These are phyloP conservation scores for Ensete glaucum DNA, from an alignment of 176 grass and related monocot species.

Conservation along the genomic window DNA sequence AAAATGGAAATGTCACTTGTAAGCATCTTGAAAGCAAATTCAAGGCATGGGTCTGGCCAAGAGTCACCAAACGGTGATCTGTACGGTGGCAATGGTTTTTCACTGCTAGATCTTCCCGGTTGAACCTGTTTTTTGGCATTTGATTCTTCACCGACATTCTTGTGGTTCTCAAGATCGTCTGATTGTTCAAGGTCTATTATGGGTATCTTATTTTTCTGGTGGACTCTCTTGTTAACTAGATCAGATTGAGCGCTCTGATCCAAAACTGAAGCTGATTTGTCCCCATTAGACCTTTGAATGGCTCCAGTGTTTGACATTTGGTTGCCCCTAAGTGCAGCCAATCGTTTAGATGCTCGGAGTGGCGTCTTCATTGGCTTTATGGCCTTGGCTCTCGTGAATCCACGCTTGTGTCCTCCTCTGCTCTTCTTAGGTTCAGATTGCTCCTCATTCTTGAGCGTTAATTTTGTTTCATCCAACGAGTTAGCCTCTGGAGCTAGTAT, in stretches of 20 bases:
- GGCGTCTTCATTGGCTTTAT: slow-evolving; percentile 25
- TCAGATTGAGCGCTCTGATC: background rate
- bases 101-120: background rate
- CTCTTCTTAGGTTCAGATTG: slow-evolving; percentile 4
- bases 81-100: background rate
- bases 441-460: slow-evolving; percentile 23
- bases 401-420: background rate
- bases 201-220: background rate
- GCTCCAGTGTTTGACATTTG: slow-evolving; percentile 16
- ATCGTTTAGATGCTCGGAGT: slow-evolving; percentile 41
- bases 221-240: background rate
- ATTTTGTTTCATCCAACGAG: slow-evolving; percentile 12
- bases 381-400: slow-evolving; percentile 20
- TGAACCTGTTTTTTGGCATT: background rate
- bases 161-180: background rate
- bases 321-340: slow-evolving; percentile 40
- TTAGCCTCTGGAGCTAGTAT: background rate
- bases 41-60: slow-evolving; percentile 25
- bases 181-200: background rate
- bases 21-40: slow-evolving; percentile 30
- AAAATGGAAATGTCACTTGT: slow-evolving; percentile 13
- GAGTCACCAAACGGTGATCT: slow-evolving; percentile 10
- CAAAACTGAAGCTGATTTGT: background rate
- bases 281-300: slow-evolving; percentile 8
- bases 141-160: background rate